Evolutionary conservation across 352 stramenopile genomes (phyloP).

Genomic region (Pythium biforme): DNA sequence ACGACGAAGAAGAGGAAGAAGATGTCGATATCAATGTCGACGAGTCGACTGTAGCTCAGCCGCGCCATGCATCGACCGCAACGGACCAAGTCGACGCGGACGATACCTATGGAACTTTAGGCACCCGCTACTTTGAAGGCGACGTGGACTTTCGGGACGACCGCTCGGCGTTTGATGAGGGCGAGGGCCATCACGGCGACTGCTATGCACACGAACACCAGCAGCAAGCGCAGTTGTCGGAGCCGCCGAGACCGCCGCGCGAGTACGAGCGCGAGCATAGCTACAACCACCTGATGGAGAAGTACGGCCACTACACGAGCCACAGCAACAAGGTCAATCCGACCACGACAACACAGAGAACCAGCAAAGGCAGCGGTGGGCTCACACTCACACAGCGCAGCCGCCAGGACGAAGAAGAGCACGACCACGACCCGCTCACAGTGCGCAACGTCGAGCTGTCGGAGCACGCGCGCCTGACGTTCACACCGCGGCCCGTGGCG

Average conservation of each 20-base stretch:
- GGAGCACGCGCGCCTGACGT: slow-evolving; percentile 27
- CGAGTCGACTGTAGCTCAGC: neutral
- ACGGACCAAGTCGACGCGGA: no score
- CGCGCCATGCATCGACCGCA: no score
- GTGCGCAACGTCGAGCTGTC: slow-evolving; percentile 38
- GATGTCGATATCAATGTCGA: neutral
- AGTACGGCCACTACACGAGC: slow-evolving; percentile 72
- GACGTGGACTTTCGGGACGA: slow-evolving; percentile 3
- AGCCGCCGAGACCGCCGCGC: slow-evolving; percentile 4
- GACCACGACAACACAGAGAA: neutral
- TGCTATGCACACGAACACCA: neutral
- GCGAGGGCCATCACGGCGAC: neutral
- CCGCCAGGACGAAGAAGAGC: neutral
- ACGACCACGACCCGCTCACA: slow-evolving; percentile 29
- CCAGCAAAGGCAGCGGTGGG: neutral
- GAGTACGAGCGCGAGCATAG: slow-evolving; percentile 60
- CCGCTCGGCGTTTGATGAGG: slow-evolving; percentile 2
- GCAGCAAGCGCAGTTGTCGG: neutral
- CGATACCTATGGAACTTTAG: no score
- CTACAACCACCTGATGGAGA: slow-evolving; percentile 74
- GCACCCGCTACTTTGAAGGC: no score
- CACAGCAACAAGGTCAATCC: slow-evolving; percentile 63
- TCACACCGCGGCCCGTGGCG: slow-evolving; percentile 18
- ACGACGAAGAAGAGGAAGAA: slow-evolving; percentile 16
- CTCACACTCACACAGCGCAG: neutral